Conservation (phyloP, 805 yeast genomes). For the Nakazawaea anatomiae region DNA sequence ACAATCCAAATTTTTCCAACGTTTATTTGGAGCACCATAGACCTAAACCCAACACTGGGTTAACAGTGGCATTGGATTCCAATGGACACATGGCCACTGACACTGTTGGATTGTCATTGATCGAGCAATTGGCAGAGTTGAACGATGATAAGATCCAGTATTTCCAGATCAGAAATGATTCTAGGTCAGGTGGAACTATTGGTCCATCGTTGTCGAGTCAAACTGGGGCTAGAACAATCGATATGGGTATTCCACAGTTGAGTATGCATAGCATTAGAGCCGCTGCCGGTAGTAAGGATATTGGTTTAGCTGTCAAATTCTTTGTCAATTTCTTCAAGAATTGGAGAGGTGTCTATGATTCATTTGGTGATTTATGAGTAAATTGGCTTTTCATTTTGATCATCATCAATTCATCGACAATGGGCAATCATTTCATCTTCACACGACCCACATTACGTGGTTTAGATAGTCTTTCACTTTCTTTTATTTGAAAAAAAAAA, state of each 20-base stretch:
- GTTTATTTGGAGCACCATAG: constrained; percentile 73
- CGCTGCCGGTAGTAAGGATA: constrained; percentile 70
- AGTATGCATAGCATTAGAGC: constrained; percentile 88
- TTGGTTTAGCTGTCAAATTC: constrained; percentile 67
- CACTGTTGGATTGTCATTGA: constrained; percentile 61
- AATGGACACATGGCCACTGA: constrained; percentile 85
- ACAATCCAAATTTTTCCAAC: constrained; percentile 69
- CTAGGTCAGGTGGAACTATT: constrained; percentile 84
- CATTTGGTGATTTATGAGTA: constrained; percentile 25
- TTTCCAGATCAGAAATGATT: constrained; percentile 82
- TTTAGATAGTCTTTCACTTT: too few relatives aligned
- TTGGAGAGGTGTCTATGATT: constrained; percentile 58
- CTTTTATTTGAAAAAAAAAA: too few relatives aligned
- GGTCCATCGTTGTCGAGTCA: constrained; percentile 65
- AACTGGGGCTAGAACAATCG: constrained; percentile 73
- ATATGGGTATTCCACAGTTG: constrained; percentile 76
- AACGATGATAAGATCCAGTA: constrained; percentile 67
- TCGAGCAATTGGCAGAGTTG: constrained; percentile 60
- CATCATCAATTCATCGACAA: too few relatives aligned
- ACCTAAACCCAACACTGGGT: constrained; percentile 75
- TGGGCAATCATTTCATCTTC: too few relatives aligned
- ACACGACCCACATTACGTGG: too few relatives aligned
- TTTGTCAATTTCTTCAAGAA: constrained; percentile 62
- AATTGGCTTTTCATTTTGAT: too few relatives aligned
- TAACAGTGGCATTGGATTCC: constrained; percentile 66